Base-by-base conservation (phyloP, 1,284 basidiomycete species). In the Marasmius sp. region DNA sequence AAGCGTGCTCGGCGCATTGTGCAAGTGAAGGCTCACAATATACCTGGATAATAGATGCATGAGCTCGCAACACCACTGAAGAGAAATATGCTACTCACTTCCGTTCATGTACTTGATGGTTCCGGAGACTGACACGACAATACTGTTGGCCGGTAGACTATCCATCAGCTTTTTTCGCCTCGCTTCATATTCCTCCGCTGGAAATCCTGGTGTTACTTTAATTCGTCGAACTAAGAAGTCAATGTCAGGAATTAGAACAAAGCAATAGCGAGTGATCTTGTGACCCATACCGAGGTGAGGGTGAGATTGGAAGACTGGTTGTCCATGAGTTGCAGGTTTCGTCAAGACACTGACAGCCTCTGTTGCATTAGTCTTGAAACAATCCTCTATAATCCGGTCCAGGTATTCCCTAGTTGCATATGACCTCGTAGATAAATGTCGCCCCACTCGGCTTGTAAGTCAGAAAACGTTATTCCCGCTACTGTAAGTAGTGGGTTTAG, bases 161-260 rank as follows among this genome's bases (percentile, higher is more conserved):
- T 91, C 83, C 87, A 99, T 92, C 33, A 99, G 80, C 18, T 74
- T 81, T 63, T 75, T 78, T 63, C 97, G 77, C 54, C 97, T 79
- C n/a, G 75, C 73, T 65, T 95, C 92, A 77, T 97, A 98, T 67
- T 99, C 97, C 27, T 81, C 75, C 8, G 81, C 79, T 0, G 89
- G 81, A 63, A 99, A 93, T 10, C 95, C 96, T 0, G 94, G 91
- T 0, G 95, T 98, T 27, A 96, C 79, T 66, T 98, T 92, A 58
- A 85, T 77, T 8, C 78, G 72, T 55, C 75, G 70, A 34, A 93
- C n/a, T n/a, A n/a, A n/a, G n/a, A n/a, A n/a, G n/a, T n/a, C n/a
- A n/a, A n/a, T n/a, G n/a, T n/a, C n/a, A n/a, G n/a, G n/a, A n/a
- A n/a, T n/a, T n/a, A n/a, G n/a, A n/a, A n/a, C n/a, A n/a, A n/a